Conservation (phyloP, 2,329 filamentous ascomycete genomes). For the Orbilia quercus region DNA sequence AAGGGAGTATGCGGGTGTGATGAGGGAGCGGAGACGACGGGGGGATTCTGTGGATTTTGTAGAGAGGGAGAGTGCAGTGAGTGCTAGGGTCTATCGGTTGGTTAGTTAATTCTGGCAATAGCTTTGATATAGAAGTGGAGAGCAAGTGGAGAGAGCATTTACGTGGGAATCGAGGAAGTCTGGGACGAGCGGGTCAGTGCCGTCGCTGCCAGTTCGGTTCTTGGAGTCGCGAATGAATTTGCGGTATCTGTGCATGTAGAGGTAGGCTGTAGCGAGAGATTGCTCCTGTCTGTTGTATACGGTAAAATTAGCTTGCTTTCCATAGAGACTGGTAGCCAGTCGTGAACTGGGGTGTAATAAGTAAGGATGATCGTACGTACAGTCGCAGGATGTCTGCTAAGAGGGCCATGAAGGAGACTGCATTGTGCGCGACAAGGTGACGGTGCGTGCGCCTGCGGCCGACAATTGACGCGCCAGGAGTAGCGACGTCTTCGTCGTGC, state of each 20-base stretch:
- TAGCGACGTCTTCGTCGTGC: conserved; percentile 13
- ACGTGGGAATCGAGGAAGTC: conserved; percentile 61
- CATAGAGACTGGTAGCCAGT: not conserved
- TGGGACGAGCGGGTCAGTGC: conserved; percentile 31
- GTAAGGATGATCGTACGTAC: conserved; percentile 38
- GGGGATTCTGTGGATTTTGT: conserved; percentile 62
- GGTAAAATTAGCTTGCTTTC: not conserved
- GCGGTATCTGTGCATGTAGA: conserved; percentile 62
- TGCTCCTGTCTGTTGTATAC: conserved; percentile 57
- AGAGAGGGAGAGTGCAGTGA: conserved; percentile 61
- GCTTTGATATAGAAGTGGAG: conserved; percentile 9
- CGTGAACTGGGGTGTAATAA: not conserved
- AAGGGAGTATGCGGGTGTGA: conserved; percentile 61
- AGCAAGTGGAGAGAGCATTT: conserved; percentile 19
- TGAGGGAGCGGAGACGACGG: conserved; percentile 61
- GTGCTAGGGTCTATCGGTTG: conserved; percentile 60
- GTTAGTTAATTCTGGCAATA: too few relatives aligned
- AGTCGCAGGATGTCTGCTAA: conserved; percentile 61
- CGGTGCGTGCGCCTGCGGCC: conserved; percentile 3
- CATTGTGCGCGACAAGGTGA: conserved; percentile 36
- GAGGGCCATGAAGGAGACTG: conserved; percentile 59
- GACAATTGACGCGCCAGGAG: conserved; percentile 4
- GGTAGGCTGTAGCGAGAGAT: conserved; percentile 61
- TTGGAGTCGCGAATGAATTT: conserved; percentile 58
- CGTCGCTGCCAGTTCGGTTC: conserved; percentile 7